These are phyloP conservation scores for Suillus variegatus DNA, from an alignment of 768 basidiomycete genomes.

Conservation along the genomic window DNA sequence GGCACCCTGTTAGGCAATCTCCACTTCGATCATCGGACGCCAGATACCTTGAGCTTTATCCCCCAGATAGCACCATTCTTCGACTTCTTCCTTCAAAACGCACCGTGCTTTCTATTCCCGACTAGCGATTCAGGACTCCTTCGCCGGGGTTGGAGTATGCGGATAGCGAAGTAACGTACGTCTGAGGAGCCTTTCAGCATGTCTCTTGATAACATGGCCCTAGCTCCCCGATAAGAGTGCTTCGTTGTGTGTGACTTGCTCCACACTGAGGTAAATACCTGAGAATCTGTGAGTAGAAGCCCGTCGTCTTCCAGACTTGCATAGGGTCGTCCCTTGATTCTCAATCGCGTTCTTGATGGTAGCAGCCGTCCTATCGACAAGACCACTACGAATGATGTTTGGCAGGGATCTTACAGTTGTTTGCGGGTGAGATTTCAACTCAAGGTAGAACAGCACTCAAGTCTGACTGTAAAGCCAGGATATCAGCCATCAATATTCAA, in stretches of 20 bases:
- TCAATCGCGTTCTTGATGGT: slow-evolving; percentile 13
- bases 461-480: slow-evolving; percentile 10
- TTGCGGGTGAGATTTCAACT: not conserved
- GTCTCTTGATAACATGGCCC: slow-evolving; percentile 11
- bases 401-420: not conserved
- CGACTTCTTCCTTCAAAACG: not conserved
- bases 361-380: slow-evolving; percentile 5
- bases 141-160: not conserved
- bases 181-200: slow-evolving; percentile 1
- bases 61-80: not conserved
- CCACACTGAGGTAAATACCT: slow-evolving; percentile 14
- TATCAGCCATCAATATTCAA: slow-evolving; percentile 6
- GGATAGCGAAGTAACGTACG: slow-evolving; percentile 2
- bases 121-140: no score
- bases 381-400: not conserved
- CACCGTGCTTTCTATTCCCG: not conserved
- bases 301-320: slow-evolving; percentile 13
- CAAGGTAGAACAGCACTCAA: slow-evolving; percentile 6
- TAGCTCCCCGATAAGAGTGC: slow-evolving; percentile 2
- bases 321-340: slow-evolving; percentile 11
- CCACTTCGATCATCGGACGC: not conserved
- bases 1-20: not conserved
- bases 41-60: not conserved
- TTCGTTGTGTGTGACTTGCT: slow-evolving; percentile 12
- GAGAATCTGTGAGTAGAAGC: slow-evolving; percentile 9